Base-by-base conservation (phyloP, 129 eudicot genomes). In the Flaveria trinervia region DNA sequence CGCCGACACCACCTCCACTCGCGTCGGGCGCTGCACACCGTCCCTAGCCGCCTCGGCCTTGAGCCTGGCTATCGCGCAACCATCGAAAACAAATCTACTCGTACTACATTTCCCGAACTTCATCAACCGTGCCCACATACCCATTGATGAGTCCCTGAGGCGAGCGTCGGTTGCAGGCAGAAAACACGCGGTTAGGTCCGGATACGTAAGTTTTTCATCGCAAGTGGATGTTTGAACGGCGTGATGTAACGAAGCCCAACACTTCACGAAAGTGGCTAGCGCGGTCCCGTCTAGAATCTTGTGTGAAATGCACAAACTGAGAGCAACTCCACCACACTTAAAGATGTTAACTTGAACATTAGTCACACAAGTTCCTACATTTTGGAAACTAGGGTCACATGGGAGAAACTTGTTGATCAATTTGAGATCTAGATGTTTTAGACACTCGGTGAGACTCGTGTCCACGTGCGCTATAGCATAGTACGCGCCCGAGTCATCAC, bases 231-330 rank as follows among this genome's bases (percentile, higher is more conserved):
- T 23, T 15, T 3, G 12, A 4, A 44, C 9, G 6, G 3, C n/a
- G 65, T 1, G 33, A 20, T 16, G 81, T 69, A 8, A 9, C 25
- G 26, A 49, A 4, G 82, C 81, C 86, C 88, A 87, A 5, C 70
- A 70, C 55, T 77, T 83, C 25, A 85, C 36, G 23, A 88, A 85
- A 9, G 82, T 11, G 23, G 71, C 73, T 0, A 85, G 28, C 8
- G 89, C 46, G 0, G 62, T 44, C 0, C 78, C 87, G 43, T 85
- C 92, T 0, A 62, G 57, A 5, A 85, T 60, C 71, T 77, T 83
- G 62, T 88, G 92, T 0, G 69, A 74, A 49, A 80, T 62, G 20
- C 84, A 74, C 55, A 77, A 64, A n/a, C 87, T 79, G 9, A 88
- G 51, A 0, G 79, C 83, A 2, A 85, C 11, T 1, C 89, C 89